These are phyloP conservation scores for Boletus mariae DNA, from an alignment of 1,284 basidiomycete species.

Conservation along the genomic window DNA sequence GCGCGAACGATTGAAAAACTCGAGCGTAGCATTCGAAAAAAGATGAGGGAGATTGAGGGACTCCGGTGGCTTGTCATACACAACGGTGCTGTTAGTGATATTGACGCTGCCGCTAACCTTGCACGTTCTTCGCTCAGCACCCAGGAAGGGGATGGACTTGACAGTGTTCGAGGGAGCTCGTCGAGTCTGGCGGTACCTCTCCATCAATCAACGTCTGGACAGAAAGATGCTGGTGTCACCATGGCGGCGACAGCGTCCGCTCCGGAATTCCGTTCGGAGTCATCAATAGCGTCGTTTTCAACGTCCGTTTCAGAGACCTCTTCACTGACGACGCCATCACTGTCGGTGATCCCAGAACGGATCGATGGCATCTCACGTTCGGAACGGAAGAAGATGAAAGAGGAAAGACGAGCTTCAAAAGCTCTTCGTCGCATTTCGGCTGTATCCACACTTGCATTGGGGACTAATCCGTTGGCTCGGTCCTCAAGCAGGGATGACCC, in stretches of 20 bases:
- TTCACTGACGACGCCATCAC: slow-evolving; percentile 17
- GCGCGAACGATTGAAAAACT: slow-evolving; percentile 40
- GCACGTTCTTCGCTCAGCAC: slow-evolving; percentile 32
- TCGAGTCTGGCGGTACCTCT: slow-evolving; percentile 1
- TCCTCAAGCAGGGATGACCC: slow-evolving; percentile 20
- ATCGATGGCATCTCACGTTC: slow-evolving; percentile 25
- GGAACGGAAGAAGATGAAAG: slow-evolving; percentile 31
- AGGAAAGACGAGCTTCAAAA: slow-evolving; percentile 35
- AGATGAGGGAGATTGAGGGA: slow-evolving; percentile 47
- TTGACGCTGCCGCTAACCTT: slow-evolving; percentile 33
- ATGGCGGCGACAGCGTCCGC: slow-evolving; percentile 4
- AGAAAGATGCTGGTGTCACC: slow-evolving; percentile 5
- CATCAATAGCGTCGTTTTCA: slow-evolving; percentile 15
- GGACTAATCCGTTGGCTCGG: slow-evolving; percentile 19
- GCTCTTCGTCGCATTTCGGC: slow-evolving; percentile 37
- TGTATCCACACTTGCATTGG: slow-evolving; percentile 23
- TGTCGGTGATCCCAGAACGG: slow-evolving; percentile 31
- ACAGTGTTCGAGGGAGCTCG: slow-evolving; percentile 2
- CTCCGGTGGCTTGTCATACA: slow-evolving; percentile 48
- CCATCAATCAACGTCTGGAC: slow-evolving; percentile 7
- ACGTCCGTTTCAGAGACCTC: slow-evolving; percentile 14
- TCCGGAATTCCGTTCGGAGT: slow-evolving; percentile 9
- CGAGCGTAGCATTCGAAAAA: slow-evolving; percentile 40
- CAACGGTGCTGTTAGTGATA: slow-evolving; percentile 31
- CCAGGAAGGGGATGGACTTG: slow-evolving; percentile 20